Evolutionary conservation across 2,329 filamentous ascomycete species (phyloP).

Genomic region (Apiospora phragmitis): DNA sequence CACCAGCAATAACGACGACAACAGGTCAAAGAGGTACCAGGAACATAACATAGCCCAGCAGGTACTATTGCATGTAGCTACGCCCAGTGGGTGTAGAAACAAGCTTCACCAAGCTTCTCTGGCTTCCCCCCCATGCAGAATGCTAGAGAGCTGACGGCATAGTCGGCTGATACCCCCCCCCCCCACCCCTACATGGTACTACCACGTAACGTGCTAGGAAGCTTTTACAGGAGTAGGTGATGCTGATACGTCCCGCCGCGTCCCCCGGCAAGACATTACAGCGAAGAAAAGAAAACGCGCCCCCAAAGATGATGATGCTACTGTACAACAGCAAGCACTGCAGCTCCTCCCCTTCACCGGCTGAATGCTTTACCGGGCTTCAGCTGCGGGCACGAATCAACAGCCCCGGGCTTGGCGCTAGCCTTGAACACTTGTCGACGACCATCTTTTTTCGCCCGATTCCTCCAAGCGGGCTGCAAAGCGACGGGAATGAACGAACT

Average conservation of each 20-base stretch:
- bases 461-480: neutral
- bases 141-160: neutral
- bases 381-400: slow-evolving; percentile 8
- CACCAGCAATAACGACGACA: neutral
- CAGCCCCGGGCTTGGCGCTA: slow-evolving; percentile 5
- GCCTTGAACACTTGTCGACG: neutral
- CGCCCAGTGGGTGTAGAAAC: neutral
- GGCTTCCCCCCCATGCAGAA: neutral
- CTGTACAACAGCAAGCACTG: neutral
- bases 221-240: neutral
- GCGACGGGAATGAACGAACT: neutral
- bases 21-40: neutral
- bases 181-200: neutral
- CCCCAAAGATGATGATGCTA: neutral
- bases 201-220: neutral
- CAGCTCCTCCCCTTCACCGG: neutral
- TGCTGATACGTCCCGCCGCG: neutral
- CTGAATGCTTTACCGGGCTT: neutral
- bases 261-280: neutral
- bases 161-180: neutral
- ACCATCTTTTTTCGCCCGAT: neutral
- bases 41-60: neutral
- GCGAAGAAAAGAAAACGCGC: neutral
- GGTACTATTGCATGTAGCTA: neutral
- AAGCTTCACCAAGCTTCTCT: neutral